These are phyloP conservation scores for Polygonum maritimum DNA, from an alignment of 148 eudicot genomes.

Conservation along the genomic window DNA sequence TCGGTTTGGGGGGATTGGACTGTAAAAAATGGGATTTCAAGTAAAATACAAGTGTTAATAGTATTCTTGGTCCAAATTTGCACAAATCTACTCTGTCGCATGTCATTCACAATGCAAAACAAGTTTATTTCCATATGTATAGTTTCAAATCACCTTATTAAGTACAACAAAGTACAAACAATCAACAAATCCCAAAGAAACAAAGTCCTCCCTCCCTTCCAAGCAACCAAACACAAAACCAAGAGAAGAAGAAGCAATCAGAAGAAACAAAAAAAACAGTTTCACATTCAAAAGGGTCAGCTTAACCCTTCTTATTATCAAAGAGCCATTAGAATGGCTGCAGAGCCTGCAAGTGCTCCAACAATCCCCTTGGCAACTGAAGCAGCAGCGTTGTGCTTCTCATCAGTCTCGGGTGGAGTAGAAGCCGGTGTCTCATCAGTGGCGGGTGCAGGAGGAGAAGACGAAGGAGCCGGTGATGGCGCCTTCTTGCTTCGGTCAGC, in stretches of 20 bases:
- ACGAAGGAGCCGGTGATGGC: conserved; percentile 7
- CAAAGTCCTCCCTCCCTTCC: neutral
- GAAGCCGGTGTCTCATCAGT: conserved; percentile 22
- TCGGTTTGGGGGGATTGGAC: too few relatives aligned
- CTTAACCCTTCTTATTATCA: conserved; percentile 13
- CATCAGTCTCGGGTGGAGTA: too few relatives aligned
- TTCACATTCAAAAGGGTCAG: neutral
- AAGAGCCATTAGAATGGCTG: conserved; percentile 38
- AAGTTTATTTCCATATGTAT: neutral
- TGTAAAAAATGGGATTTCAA: too few relatives aligned
- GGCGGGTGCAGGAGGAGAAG: conserved; percentile 22
- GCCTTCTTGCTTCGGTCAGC: neutral
- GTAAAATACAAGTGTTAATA: too few relatives aligned
- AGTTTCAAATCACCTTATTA: neutral
- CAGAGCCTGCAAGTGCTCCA: conserved; percentile 38
- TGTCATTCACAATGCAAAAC: neutral
- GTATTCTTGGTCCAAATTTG: too few relatives aligned
- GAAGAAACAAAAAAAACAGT: neutral
- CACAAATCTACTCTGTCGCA: too few relatives aligned
- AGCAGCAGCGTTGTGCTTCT: conserved; percentile 24
- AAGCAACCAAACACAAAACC: conserved; percentile 1
- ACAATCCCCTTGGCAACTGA: conserved; percentile 19
- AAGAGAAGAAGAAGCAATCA: neutral
- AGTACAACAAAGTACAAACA: conserved; percentile 8
- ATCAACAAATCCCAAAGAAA: conserved; percentile 9